These are phyloP conservation scores for Globisporangium uncinulatum DNA, from an alignment of 352 stramenopile genomes.

Conservation along the genomic window DNA sequence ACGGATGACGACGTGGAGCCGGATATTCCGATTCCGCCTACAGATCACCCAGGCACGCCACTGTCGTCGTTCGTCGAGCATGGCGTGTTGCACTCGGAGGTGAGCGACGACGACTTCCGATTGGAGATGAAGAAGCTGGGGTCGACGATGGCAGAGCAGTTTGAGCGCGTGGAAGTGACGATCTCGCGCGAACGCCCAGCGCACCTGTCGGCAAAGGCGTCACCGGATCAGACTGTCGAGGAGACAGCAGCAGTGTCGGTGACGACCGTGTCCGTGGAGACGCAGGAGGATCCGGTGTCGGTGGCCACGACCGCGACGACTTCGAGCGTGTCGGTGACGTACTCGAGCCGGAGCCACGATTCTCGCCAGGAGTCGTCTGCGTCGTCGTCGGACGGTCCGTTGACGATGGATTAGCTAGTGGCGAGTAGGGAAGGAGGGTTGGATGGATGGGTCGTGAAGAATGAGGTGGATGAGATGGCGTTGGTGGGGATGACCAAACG, in stretches of 20 bases:
- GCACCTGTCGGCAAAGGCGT: conserved; percentile 27
- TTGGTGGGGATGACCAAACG: neutral
- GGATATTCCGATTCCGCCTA: conserved; percentile 16
- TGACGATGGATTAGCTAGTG: conserved; percentile 25
- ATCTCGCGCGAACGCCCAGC: conserved; percentile 65
- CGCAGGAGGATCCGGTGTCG: conserved; percentile 3
- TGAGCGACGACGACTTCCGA: conserved; percentile 44
- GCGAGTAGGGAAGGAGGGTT: neutral
- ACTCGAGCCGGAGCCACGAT: conserved; percentile 20
- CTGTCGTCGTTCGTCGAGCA: conserved; percentile 83
- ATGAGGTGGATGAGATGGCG: neutral
- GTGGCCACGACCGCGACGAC: conserved; percentile 4
- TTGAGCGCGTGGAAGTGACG: conserved; percentile 74
- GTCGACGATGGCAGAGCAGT: conserved; percentile 57
- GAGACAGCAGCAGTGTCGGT: conserved; percentile 2
- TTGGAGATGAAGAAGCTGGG: conserved; percentile 67
- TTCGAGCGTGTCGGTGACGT: conserved; percentile 15
- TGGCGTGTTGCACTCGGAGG: conserved; percentile 39
- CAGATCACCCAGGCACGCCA: conserved; percentile 47
- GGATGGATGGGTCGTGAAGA: neutral
- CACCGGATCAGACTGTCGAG: conserved; percentile 21
- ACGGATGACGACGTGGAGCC: conserved; percentile 24
- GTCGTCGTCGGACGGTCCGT: conserved; percentile 22
- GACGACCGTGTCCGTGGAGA: neutral
- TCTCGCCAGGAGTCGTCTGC: conserved; percentile 23